A percentile compares a stretch with the other conserved stretches of the same genome.
Conservation (phyloP, 164 flowering plant genomes). For the Echeveria elegans region DNA sequence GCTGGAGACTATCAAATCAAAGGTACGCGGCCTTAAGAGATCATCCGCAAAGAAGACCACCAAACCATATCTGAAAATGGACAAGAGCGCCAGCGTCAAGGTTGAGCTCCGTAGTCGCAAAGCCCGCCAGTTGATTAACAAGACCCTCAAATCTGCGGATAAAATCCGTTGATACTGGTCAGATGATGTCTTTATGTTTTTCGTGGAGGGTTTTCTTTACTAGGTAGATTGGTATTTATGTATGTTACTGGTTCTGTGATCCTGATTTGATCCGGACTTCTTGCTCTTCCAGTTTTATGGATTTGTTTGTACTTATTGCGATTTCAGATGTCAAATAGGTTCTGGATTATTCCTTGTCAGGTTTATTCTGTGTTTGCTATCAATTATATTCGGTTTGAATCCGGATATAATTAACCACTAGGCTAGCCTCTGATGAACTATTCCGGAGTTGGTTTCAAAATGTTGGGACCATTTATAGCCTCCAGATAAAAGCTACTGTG, state of each 20-base stretch:
- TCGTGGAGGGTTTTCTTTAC: not conserved
- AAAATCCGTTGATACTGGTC: not conserved
- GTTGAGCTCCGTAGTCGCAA: conserved; percentile 79
- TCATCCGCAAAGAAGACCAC: conserved; percentile 19
- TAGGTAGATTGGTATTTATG: not conserved
- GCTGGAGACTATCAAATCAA: conserved; percentile 71
- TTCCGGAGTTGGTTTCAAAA: too few species aligned
- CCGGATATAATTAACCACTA: too few species aligned
- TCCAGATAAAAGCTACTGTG: too few species aligned
- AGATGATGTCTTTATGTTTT: not conserved
- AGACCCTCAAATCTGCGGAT: conserved; percentile 66
- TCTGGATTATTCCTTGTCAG: not conserved
- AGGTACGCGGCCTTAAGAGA: conserved; percentile 62
- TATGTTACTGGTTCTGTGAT: not conserved
- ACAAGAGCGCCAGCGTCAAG: conserved; percentile 75
- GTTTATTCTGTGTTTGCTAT: too few species aligned
- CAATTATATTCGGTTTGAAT: too few species aligned
- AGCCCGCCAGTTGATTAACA: conserved; percentile 65
- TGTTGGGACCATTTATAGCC: too few species aligned
- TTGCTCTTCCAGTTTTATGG: too few species aligned
- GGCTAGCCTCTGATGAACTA: too few species aligned
- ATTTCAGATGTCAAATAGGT: not conserved
- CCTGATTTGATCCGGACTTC: not conserved
- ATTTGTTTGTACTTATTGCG: too few species aligned
- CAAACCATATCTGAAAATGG: conserved; percentile 76